A percentile compares a stretch with the other conserved stretches of the same genome.
Evolutionary conservation across 176 grass and related monocot genomes (phyloP).

Genomic region (Avena atlantica): DNA sequence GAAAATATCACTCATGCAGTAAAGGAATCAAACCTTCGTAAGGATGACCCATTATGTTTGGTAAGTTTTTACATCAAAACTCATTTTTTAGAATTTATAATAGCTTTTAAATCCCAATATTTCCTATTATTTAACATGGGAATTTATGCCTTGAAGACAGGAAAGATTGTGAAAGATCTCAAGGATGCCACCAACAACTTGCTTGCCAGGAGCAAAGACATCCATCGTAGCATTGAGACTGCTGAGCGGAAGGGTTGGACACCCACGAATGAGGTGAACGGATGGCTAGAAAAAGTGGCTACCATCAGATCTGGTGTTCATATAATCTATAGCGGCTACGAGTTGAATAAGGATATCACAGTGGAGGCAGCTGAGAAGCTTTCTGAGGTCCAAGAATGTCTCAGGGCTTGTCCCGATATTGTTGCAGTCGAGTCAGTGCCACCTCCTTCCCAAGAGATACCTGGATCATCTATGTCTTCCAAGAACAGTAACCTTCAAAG

Average conservation of each 20-base stretch:
- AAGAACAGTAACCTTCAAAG: constrained; percentile 9
- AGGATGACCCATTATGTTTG: not conserved
- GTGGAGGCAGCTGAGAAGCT: not conserved
- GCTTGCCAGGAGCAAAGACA: not conserved
- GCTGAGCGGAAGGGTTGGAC: not conserved
- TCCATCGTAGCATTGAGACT: not conserved
- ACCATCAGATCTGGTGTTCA: not conserved
- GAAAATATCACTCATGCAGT: not conserved
- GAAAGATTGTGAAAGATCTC: not conserved
- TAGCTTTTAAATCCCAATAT: too few species aligned
- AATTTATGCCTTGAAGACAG: not conserved
- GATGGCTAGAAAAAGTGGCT: not conserved
- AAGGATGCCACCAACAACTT: not conserved
- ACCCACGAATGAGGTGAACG: not conserved
- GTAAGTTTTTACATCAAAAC: not conserved
- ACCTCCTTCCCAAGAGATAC: constrained; percentile 6
- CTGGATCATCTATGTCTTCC: not conserved
- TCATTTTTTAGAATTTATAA: too few species aligned
- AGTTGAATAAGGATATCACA: not conserved
- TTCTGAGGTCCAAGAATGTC: not conserved
- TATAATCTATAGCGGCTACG: not conserved
- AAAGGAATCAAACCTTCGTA: not conserved
- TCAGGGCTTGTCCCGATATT: not conserved
- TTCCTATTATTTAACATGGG: not conserved
- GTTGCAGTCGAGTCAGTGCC: not conserved